These are phyloP conservation scores for Tuctoria greenei DNA, from an alignment of 176 grass and related monocot species.

Conservation along the genomic window DNA sequence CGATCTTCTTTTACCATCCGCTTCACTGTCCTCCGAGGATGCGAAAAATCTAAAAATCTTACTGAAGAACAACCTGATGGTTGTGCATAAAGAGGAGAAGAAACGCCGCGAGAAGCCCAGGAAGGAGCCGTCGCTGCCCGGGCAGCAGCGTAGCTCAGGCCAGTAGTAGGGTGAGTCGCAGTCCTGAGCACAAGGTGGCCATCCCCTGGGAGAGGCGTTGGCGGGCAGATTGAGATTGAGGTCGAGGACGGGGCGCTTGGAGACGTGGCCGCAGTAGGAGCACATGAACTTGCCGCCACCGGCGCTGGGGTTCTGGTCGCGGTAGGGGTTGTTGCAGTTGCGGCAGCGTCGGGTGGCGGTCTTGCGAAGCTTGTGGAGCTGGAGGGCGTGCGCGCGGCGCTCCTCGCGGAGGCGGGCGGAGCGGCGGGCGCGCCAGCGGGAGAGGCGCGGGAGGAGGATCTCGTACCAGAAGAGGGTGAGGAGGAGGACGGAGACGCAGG, in stretches of 20 bases:
- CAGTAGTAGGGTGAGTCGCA: constrained; percentile 55
- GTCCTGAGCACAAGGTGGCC: constrained; percentile 82
- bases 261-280: constrained; percentile 84
- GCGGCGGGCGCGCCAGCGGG: constrained; percentile 72
- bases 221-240: constrained; percentile 39
- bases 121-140: constrained; percentile 37
- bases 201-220: constrained; percentile 43
- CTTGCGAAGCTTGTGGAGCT: constrained; percentile 89
- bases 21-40: constrained; percentile 37
- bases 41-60: constrained; percentile 66
- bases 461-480: constrained; percentile 99
- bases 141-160: constrained; percentile 49
- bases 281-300: constrained; percentile 92
- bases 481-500: constrained; percentile 87
- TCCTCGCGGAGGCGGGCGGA: constrained; percentile 78
- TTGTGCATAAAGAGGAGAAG: constrained; percentile 27
- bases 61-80: constrained; percentile 55
- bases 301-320: constrained; percentile 89
- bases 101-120: constrained; percentile 51
- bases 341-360: constrained; percentile 79
- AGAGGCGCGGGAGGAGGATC: constrained; percentile 77
- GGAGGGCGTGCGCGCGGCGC: constrained; percentile 62
- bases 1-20: constrained; percentile 44
- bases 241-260: constrained; percentile 80
- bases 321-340: constrained; percentile 84